Conservation (phyloP, 805 yeast genomes). For the Suhomyces sp. region DNA sequence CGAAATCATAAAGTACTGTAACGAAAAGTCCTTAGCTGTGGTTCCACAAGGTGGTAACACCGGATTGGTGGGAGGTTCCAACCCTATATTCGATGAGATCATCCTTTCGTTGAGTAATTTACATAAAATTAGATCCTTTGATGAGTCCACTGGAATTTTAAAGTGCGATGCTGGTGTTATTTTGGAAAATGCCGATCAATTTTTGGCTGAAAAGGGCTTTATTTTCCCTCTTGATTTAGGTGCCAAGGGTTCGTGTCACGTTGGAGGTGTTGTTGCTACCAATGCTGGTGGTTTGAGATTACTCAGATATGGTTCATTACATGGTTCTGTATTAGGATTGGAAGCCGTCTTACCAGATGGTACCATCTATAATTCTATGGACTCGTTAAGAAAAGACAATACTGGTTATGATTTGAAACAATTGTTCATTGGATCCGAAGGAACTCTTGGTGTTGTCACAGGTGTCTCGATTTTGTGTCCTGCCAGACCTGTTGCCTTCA, state of each 20-base stretch:
- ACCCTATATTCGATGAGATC: slow-evolving; percentile 89
- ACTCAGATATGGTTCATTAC: slow-evolving; percentile 85
- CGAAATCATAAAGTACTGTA: slow-evolving; percentile 74
- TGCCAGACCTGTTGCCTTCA: slow-evolving; percentile 77
- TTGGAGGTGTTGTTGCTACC: slow-evolving; percentile 93
- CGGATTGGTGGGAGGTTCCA: slow-evolving; percentile 92
- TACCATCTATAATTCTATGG: slow-evolving; percentile 71
- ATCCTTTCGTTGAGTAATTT: slow-evolving; percentile 65
- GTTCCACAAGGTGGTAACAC: slow-evolving; percentile 98
- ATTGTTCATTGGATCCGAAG: slow-evolving; percentile 90
- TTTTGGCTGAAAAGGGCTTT: slow-evolving; percentile 73
- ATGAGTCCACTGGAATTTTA: slow-evolving; percentile 75
- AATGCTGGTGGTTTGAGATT: slow-evolving; percentile 94
- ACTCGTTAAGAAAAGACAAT: slow-evolving; percentile 87
- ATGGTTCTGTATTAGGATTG: slow-evolving; percentile 85
- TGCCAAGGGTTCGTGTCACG: slow-evolving; percentile 94
- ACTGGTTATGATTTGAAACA: slow-evolving; percentile 95
- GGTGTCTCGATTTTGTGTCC: slow-evolving; percentile 90
- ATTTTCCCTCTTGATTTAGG: slow-evolving; percentile 93
- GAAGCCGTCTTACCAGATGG: slow-evolving; percentile 95
- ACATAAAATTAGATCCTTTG: slow-evolving; percentile 81
- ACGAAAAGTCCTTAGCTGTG: slow-evolving; percentile 70
- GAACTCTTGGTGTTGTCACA: slow-evolving; percentile 86
- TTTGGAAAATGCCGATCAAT: slow-evolving; percentile 79
- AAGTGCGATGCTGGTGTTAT: slow-evolving; percentile 91